Percentiles rank a stretch among this genome's conserved stretches.
phyloP scores from a whole-genome alignment of 495 filamentous ascomycete genomes.

The Trichoderma asperelloides region DNA sequence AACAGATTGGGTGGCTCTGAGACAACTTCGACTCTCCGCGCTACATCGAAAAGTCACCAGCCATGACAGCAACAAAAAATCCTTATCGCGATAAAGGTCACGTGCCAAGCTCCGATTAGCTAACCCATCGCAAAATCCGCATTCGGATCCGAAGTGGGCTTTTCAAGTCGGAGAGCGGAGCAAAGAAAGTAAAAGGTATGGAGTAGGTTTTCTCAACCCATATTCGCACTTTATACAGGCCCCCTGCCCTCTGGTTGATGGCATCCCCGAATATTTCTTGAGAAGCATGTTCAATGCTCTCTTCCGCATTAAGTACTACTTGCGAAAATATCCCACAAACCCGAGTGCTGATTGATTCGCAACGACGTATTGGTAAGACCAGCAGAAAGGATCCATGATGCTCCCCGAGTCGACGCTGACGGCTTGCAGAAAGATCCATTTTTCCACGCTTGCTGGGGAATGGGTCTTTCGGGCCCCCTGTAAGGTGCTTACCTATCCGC shows the following conservation, averaged over 20 bases:
- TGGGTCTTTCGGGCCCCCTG: no score
- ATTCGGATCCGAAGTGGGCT: neutral
- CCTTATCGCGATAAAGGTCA: constrained; percentile 4
- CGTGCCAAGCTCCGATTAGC: neutral
- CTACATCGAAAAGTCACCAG: constrained; percentile 2
- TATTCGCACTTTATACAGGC: neutral
- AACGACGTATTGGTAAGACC: neutral
- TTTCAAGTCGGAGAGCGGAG: neutral
- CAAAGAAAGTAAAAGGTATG: neutral
- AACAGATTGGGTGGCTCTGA: neutral
- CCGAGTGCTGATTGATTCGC: neutral
- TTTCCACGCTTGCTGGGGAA: no score
- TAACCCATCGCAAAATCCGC: neutral
- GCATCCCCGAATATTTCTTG: no score
- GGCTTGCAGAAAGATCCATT: neutral
- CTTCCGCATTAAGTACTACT: no score
- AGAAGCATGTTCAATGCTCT: no score
- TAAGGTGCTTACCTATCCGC: neutral
- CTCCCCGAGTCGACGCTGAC: neutral
- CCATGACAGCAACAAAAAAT: neutral
- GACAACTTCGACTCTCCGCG: neutral
- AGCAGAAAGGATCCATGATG: neutral
- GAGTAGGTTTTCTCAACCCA: neutral
- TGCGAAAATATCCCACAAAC: neutral
- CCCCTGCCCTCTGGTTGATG: no score